Evolutionary conservation across 208 protist species (phyloP).

Genomic region (Leishmania aethiopica): DNA sequence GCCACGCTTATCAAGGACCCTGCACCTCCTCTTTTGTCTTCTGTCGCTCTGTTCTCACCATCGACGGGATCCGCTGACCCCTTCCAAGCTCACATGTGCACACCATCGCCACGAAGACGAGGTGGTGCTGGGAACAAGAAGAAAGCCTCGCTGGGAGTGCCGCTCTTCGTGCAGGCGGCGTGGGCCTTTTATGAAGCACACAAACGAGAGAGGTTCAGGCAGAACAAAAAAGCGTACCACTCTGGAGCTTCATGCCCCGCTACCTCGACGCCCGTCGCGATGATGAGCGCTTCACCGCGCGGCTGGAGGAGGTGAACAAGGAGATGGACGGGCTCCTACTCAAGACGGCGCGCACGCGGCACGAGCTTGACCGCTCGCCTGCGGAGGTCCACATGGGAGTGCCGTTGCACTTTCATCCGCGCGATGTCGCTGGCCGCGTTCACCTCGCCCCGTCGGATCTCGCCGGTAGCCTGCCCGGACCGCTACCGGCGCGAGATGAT

Average conservation of each 20-base stretch:
- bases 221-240: neutral
- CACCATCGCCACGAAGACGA: neutral
- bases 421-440: neutral
- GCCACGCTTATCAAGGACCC: neutral
- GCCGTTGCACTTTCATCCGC: constrained; percentile 13
- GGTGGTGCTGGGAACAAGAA: neutral
- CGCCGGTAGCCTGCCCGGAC: neutral
- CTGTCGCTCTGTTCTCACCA: neutral
- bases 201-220: neutral
- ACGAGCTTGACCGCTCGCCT: constrained; percentile 32
- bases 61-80: neutral
- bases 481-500: constrained; percentile 5
- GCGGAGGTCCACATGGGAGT: constrained; percentile 22
- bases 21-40: neutral
- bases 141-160: neutral
- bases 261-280: constrained; percentile 16
- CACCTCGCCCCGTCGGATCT: neutral
- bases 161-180: neutral
- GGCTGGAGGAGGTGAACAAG: constrained; percentile 69
- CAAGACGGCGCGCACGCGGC: constrained; percentile 46
- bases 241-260: constrained; percentile 5
- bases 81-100: neutral
- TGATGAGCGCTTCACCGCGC: constrained; percentile 45
- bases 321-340: constrained; percentile 77
- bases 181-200: neutral